Evolutionary conservation across 2,329 filamentous ascomycete species (phyloP), one percentile per base, ranked within the genome.

Genomic region (Ophiostoma sp.): DNA sequence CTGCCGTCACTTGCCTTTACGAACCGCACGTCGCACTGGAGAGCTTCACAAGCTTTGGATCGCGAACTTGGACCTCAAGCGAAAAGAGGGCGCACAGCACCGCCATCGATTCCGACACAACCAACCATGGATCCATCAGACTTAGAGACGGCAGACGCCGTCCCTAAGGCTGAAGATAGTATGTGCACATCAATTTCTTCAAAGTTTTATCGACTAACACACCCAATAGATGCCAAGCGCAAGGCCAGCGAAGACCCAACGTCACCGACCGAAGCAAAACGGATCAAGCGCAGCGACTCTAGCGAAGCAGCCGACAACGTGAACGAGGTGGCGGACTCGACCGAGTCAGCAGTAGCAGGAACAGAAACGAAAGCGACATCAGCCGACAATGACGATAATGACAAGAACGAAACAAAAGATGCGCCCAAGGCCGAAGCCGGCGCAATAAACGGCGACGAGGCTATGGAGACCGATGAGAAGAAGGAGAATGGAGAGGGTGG

Each of bases 161-260:
- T 77, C 73, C 71, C 69, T 36, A 78, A 78, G 77, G 77, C 78
- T 73, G 78, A 79, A 50, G 79, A 78, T 17, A 78, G 75, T 75
- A 68, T 39, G 72, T 22, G 12, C 25, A 36, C 39, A 3, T 5
- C n/a, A n/a, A n/a, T 42, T 11, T 71, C 31, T n/a, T 63, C 6
- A 6, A 6, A n/a, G 8, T 8, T 0, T 45, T 15, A 22, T 36
- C n/a, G 4, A 45, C 48, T 69, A 36, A 69, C 48, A 52, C 4
- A 4, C 3, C 1, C 64, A 19, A 8, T 74, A 88, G 87, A 84
- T 78, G 85, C 82, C 55, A 95, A 95, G 85, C 91, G 92, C 81
- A 94, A 94, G 82, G 92, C 92, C 3, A 85, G 85, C 69, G 89
- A 92, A 77, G 90, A 92, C 76, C 87, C 89, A 63, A 83, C 86